Evolutionary conservation across 768 basidiomycete species (phyloP).

Genomic region (Pisolithus marmoratus): DNA sequence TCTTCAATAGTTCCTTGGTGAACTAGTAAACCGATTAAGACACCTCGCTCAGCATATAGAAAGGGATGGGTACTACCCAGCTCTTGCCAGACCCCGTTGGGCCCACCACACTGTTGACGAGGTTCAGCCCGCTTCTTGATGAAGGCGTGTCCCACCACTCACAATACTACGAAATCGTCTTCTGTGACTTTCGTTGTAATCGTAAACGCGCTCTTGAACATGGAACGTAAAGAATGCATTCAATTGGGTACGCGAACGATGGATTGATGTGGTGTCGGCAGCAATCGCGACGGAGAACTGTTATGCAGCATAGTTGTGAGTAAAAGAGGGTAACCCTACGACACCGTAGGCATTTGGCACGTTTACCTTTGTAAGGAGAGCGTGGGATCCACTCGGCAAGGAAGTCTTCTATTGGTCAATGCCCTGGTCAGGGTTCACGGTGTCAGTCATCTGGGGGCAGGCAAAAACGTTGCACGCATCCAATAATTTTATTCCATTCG

Average conservation of each 20-base stretch:
- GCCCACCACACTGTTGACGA: neutral
- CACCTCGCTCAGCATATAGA: neutral
- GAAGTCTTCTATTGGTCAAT: no score
- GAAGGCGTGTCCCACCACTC: neutral
- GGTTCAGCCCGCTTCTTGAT: neutral
- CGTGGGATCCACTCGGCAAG: no score
- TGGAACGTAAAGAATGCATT: neutral
- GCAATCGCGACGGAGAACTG: no score
- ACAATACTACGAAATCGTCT: neutral
- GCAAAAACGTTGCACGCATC: no score
- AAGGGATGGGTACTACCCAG: neutral
- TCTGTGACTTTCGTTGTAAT: neutral
- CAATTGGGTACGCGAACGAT: constrained; percentile 11
- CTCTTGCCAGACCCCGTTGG: neutral
- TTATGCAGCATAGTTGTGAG: no score
- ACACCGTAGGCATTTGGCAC: no score
- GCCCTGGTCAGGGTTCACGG: no score
- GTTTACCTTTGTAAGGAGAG: no score
- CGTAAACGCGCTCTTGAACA: neutral
- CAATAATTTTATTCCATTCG: no score
- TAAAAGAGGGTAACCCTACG: no score
- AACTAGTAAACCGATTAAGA: neutral
- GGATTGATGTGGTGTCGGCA: no score
- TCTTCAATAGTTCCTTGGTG: neutral
- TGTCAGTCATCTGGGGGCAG: no score